phyloP scores from a whole-genome alignment of 305 asterid genomes.

The Solanum hybrid region DNA sequence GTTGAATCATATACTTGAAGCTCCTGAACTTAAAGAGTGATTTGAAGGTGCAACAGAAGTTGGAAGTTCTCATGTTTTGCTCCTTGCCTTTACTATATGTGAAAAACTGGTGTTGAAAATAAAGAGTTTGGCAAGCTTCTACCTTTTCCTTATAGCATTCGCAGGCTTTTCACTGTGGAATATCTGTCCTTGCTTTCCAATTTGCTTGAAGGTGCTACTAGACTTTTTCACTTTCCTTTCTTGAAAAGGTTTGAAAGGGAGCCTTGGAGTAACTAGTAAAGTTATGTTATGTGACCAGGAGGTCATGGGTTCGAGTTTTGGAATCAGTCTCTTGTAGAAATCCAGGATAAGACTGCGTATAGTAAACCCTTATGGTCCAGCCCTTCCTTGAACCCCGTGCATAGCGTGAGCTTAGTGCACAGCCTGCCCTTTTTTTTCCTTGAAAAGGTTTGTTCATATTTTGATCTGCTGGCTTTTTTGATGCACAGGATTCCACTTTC shows the following conservation, averaged over 20 bases:
- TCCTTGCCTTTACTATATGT: constrained; percentile 59
- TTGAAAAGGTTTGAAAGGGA: neutral
- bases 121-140: constrained; percentile 50
- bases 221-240: neutral
- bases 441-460: neutral
- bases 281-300: neutral
- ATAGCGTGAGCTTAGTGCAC: neutral
- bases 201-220: constrained; percentile 69
- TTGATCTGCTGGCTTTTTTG: neutral
- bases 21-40: constrained; percentile 77
- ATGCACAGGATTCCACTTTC: constrained; percentile 71
- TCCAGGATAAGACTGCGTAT: neutral
- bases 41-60: constrained; percentile 59
- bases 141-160: constrained; percentile 61
- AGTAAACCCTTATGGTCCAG: neutral
- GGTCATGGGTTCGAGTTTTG: neutral
- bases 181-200: constrained; percentile 42
- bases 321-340: neutral
- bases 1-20: constrained; percentile 55
- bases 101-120: constrained; percentile 40
- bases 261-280: neutral
- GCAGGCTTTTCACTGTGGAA: constrained; percentile 44
- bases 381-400: neutral
- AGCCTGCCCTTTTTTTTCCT: neutral
- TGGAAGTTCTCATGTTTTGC: constrained; percentile 87